Evolutionary conservation across 2,329 filamentous ascomycete species (phyloP).

Genomic region (Pseudogymnoascus sp.): DNA sequence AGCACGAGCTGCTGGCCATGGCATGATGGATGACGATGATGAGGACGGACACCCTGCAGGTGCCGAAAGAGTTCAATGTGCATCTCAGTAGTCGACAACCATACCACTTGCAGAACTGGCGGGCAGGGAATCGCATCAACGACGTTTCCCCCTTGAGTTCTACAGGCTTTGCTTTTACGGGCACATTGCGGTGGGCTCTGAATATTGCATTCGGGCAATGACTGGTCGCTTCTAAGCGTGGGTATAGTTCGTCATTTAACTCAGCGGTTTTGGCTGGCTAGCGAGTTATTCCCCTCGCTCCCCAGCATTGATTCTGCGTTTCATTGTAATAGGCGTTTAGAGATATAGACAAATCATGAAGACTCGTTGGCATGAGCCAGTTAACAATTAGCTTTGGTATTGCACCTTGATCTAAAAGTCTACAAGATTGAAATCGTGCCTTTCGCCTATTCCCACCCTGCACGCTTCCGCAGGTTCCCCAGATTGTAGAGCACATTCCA

Average conservation of each 20-base stretch:
- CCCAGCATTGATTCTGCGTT: not conserved
- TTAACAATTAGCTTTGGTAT: conserved; percentile 3
- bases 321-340: conserved; percentile 7
- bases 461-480: conserved; percentile 28
- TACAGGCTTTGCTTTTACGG: not conserved
- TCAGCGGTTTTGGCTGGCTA: not conserved
- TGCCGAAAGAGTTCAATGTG: conserved; percentile 76
- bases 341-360: conserved; percentile 7
- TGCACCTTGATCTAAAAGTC: not conserved
- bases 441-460: conserved; percentile 17
- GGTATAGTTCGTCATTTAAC: not conserved
- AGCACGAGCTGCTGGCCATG: conserved; percentile 59
- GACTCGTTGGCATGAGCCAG: not conserved
- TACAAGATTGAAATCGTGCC: not conserved
- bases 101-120: not conserved
- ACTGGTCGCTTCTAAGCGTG: not conserved
- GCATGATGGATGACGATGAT: conserved; percentile 65
- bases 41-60: conserved; percentile 63
- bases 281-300: not conserved
- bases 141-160: not conserved
- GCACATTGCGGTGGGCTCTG: not conserved
- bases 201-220: not conserved
- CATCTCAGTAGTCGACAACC: conserved; percentile 60
- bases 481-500: conserved; percentile 32
- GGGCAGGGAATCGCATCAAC: not conserved